Base-by-base conservation (phyloP, 1,284 basidiomycete genomes). In the Schizophyllum amplum region DNA sequence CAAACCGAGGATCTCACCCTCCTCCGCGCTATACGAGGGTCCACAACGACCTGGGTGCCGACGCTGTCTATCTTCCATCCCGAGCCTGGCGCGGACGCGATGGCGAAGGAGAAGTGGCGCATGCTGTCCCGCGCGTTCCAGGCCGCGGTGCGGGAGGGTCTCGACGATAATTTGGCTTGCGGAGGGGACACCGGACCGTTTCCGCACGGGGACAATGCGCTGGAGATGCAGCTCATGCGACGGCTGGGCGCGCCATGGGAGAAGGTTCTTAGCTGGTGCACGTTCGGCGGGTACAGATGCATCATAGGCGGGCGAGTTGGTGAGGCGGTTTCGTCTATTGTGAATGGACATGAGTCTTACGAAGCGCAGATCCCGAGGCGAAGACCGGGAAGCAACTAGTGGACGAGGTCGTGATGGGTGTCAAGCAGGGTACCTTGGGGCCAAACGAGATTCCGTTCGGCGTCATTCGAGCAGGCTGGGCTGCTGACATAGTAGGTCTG, bases 151-250 rank as follows among this genome's bases (percentile, higher is more conserved):
- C 66, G 68, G 23, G 62, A 66, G 1, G 74, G 72, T 0, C 65
- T 77, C 59, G 72, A 75, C 20, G 75, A 74, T 52, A 23, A 65
- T 20, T 13, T 50, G 4, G 82, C 81, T 4, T 81, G 80, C 64
- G 83, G 83, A 3, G 83, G 83, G 1, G 83, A 86, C 65, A 86
- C 83, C 0, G 83, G 83, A 2, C 75, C 77, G 2, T 87, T 86
- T 66, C 62, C 78, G 26, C 84, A 85, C 64, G 83, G 83, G 1
- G 71, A 77, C 57, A 87, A 87, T 62, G 75, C 80, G 24, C 67
- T 81, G 47, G 84, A 86, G 71, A 72, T 86, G 73, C 71, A 78
- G 63, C 67, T 85, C 21, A 85, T 86, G 84, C 76, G 77, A 13
- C 64, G 67, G 17, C 71, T 83, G 2, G 83, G 84, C 1, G 82